A percentile compares a stretch with the other conserved stretches of the same genome.
These are phyloP conservation scores for Golubevia pallescens DNA, from an alignment of 1,284 basidiomycete genomes.

Conservation along the genomic window DNA sequence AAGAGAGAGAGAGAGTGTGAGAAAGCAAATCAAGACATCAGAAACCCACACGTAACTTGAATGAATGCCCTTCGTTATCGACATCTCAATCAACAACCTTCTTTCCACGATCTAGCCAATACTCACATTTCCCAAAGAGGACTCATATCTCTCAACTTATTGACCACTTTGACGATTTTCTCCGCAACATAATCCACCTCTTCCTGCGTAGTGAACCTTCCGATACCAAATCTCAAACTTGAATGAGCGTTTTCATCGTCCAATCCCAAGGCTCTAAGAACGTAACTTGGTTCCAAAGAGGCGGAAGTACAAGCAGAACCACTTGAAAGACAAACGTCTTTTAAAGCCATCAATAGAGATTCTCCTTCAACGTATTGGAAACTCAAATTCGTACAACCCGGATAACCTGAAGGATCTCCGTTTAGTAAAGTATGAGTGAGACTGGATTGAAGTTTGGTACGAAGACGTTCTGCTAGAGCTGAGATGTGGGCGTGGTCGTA, in stretches of 20 bases:
- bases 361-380: conserved; percentile 98
- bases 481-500: conserved; percentile 82
- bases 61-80: too few relatives aligned
- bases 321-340: conserved; percentile 96
- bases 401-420: conserved; percentile 77
- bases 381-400: conserved; percentile 84
- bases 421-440: conserved; percentile 92
- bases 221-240: conserved; percentile 94
- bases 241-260: conserved; percentile 99
- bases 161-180: conserved; percentile 86
- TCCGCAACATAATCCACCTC: conserved; percentile 94
- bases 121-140: conserved; percentile 60
- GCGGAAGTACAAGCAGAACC: conserved; percentile 98
- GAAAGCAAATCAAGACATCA: background rate
- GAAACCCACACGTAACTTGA: too few relatives aligned
- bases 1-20: conserved; percentile 5
- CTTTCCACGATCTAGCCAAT: conserved; percentile 14
- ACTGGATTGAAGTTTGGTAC: conserved; percentile 79
- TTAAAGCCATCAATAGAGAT: conserved; percentile 95
- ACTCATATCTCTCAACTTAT: conserved; percentile 69
- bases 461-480: conserved; percentile 79
- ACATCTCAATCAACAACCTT: conserved; percentile 15
- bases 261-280: conserved; percentile 87
- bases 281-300: conserved; percentile 96
- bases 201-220: conserved; percentile 95